These are phyloP conservation scores for Endotrypanum monterogeii DNA, from an alignment of 208 protist species.

Conservation along the genomic window DNA sequence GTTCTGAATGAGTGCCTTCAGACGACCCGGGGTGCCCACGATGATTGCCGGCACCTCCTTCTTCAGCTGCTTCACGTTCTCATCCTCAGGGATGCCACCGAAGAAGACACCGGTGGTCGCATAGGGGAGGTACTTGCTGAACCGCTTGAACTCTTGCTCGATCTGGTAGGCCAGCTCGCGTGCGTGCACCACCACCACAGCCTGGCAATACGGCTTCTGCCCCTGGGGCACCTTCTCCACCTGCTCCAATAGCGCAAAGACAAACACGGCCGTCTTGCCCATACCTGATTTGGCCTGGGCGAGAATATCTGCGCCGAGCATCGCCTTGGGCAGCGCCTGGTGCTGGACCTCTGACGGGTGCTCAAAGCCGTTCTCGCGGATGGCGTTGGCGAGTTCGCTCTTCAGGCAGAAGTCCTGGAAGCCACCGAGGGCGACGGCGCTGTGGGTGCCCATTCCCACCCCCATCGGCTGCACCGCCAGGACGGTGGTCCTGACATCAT, in stretches of 20 bases:
- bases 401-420: conserved; percentile 99
- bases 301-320: conserved; percentile 98
- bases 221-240: conserved; percentile 89
- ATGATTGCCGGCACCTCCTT: conserved; percentile 96
- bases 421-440: conserved; percentile 91
- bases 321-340: conserved; percentile 98
- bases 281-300: conserved; percentile 99
- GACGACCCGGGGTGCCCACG: conserved; percentile 98
- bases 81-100: conserved; percentile 95
- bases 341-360: conserved; percentile 98
- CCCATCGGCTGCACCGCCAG: conserved; percentile 67
- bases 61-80: conserved; percentile 88
- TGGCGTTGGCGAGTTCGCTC: conserved; percentile 98
- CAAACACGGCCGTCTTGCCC: conserved; percentile 99
- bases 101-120: conserved; percentile 96
- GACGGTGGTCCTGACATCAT: conserved; percentile 82
- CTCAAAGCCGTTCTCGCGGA: conserved; percentile 95
- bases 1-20: conserved; percentile 92
- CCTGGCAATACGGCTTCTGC: conserved; percentile 87
- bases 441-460: conserved; percentile 87
- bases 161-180: conserved; percentile 99
- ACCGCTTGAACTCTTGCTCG: conserved; percentile 97
- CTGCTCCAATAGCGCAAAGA: conserved; percentile 98
- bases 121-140: conserved; percentile 96
- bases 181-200: conserved; percentile 96